phyloP scores from a whole-genome alignment of 768 basidiomycete genomes.

The Lactarius indigo region DNA sequence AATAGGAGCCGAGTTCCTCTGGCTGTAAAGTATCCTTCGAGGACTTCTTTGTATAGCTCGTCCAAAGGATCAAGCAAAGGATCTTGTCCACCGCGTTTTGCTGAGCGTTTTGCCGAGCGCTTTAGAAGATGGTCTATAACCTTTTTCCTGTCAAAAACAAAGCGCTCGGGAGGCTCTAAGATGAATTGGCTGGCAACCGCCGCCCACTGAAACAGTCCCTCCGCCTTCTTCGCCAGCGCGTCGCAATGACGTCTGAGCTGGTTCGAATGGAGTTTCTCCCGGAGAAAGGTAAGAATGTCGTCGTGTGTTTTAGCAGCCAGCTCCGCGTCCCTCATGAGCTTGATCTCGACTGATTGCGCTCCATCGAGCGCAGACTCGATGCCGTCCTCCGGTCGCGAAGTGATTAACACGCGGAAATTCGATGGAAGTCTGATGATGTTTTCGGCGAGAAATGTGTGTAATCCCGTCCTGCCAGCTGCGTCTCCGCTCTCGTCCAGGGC shows the following conservation, averaged over 20 bases:
- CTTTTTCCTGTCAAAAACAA: too few species aligned
- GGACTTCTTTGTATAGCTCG: not conserved
- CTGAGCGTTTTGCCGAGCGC: too few species aligned
- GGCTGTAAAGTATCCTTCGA: not conserved
- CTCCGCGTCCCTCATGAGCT: not conserved
- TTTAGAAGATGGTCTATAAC: not conserved
- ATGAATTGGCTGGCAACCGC: not conserved
- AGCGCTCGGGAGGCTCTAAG: not conserved
- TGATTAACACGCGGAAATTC: not conserved
- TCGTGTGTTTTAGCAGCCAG: not conserved
- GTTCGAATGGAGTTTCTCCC: not conserved
- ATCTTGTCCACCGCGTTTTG: not conserved
- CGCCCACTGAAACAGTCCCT: not conserved
- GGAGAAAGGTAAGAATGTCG: not conserved
- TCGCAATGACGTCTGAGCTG: not conserved
- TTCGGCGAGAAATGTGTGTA: not conserved
- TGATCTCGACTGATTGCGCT: not conserved
- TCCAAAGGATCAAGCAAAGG: slow-evolving; percentile 1
- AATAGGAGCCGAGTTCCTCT: not conserved
- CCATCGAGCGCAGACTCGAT: not conserved
- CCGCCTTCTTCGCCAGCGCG: not conserved
- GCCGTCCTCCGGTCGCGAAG: not conserved
- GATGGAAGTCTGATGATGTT: not conserved
- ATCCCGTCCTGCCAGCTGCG: not conserved
- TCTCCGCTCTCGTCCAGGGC: not conserved